Percentiles rank a stretch among this genome's conserved stretches.
These are phyloP conservation scores for Tetrahymena elliotti DNA, from an alignment of 73 alveolate species.

Conservation along the genomic window DNA sequence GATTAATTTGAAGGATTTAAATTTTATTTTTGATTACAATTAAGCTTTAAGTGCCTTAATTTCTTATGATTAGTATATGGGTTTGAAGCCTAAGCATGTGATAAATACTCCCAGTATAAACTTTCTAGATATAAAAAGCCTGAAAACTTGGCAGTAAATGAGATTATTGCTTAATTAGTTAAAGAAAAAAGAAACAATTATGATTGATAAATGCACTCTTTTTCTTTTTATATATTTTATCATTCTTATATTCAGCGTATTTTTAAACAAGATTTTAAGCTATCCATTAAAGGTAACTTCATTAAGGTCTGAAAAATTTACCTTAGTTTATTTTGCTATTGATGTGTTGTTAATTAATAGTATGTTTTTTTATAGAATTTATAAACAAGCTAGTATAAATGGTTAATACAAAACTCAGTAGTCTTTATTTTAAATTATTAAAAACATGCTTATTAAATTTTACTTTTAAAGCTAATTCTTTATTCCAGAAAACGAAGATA, in stretches of 20 bases:
- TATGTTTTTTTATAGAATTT: neutral
- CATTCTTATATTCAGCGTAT: neutral
- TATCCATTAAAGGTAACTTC: neutral
- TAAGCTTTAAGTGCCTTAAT: neutral
- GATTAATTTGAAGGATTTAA: neutral
- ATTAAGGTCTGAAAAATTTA: neutral
- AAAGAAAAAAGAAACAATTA: neutral
- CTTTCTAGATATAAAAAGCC: neutral
- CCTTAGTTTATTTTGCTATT: neutral
- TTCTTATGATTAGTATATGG: neutral
- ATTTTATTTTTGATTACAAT: neutral
- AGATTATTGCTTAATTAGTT: neutral
- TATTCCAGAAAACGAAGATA: neutral
- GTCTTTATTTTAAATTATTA: neutral
- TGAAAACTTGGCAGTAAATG: neutral
- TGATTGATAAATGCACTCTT: neutral
- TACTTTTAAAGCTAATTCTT: neutral
- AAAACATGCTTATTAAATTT: neutral
- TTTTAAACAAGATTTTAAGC: neutral
- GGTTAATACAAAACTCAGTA: neutral
- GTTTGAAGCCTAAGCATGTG: neutral
- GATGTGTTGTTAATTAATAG: neutral
- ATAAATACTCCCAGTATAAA: neutral
- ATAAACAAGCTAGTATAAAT: neutral
- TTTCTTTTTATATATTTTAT: neutral